Conservation (phyloP, 108 stramenopile genomes). For the Aureococcus anophagefferens region DNA sequence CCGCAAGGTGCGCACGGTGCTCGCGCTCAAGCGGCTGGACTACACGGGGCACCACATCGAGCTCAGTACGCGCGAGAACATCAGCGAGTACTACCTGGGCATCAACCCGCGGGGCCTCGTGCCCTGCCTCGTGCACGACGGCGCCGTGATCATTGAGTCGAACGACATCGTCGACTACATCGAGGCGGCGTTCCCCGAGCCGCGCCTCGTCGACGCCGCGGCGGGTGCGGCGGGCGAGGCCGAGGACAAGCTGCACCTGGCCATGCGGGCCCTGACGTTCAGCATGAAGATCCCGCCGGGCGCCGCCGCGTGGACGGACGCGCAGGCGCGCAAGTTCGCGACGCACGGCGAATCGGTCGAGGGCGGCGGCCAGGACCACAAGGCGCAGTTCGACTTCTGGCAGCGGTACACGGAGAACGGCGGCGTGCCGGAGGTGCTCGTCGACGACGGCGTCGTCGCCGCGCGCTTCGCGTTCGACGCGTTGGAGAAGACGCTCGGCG, state of each 20-base stretch:
- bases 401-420: not conserved
- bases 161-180: not conserved
- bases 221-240: not conserved
- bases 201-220: not conserved
- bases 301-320: not conserved
- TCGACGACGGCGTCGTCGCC: not conserved
- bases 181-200: not conserved
- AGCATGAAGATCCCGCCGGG: not conserved
- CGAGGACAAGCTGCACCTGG: not conserved
- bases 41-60: not conserved
- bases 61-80: not conserved
- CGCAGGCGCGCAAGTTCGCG: not conserved
- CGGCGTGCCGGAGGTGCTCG: not conserved
- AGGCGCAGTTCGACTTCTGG: not conserved
- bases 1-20: not conserved
- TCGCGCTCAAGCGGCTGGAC: not conserved
- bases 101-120: not conserved
- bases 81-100: not conserved
- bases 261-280: not conserved
- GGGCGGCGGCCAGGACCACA: not conserved
- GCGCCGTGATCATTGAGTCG: not conserved
- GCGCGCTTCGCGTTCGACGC: not conserved
- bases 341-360: not conserved
- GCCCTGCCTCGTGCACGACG: not conserved
- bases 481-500: not conserved